Base-by-base conservation (phyloP, 225 moss, liverwort and hornwort genomes). In the Pseudoscleropodium purum region DNA sequence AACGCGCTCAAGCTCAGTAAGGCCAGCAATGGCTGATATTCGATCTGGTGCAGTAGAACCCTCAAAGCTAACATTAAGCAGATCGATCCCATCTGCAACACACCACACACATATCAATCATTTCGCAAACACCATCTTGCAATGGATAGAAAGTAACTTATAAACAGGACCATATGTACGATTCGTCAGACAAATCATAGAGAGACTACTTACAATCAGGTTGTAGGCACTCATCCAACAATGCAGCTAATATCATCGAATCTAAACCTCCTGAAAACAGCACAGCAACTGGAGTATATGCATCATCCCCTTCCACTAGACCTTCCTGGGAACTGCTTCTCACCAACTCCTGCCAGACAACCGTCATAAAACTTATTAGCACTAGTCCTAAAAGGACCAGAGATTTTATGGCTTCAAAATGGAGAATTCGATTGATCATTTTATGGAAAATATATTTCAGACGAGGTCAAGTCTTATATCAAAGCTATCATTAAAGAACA, bases 241-340 rank as follows among this genome's bases (percentile, higher is more conserved):
- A 92, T 49, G 97, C 97, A 65, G 99, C 99, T 92, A 99, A 68
- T 82, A 99, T 99, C 99, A 99, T 99, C 60, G 99, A 99, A 88
- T 99, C 99, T 73, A 99, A 86, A 64, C 99, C 97, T 85, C 97
- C 99, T 76, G 99, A 99, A 90, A 99, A 99, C n/a, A 97, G 93
- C 17, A 99, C 91, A 78, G 97, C 96, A 74, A 99, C 84, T 68
- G 97, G 97, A 63, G 94, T 91, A 54, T 90, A 82, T 36, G 75
- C 72, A 73, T 89, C 82, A 30, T 85, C 84, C 49, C 72, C 92
- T 87, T 87, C 84, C 67, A 79, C 51, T 69, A 88, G 87, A 76
- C 51, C 85, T 68, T 75, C 72, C 27, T 67, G 68, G 51, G 66
- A 84, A 84, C 39, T 75, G 59, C 34, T 85, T 78, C 81, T 77